phyloP scores from a whole-genome alignment of 371 early-diverging fungal genomes.

The Rhizomucor miehei region DNA sequence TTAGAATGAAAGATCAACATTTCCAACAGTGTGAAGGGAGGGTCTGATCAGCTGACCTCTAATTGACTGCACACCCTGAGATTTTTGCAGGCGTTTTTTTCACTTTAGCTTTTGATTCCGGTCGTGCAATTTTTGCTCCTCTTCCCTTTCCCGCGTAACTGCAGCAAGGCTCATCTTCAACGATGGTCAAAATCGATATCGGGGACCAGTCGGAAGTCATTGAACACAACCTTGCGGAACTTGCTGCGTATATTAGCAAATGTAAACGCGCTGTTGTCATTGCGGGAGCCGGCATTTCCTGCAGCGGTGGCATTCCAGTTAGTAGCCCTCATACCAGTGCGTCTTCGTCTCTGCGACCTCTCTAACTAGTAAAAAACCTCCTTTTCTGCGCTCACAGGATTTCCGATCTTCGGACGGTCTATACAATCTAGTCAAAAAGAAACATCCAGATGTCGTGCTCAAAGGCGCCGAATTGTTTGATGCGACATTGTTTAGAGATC shows the following conservation, averaged over 20 bases:
- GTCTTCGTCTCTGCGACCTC: no score
- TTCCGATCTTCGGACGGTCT: constrained; percentile 81
- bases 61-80: no score
- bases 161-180: neutral
- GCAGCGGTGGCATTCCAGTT: constrained; percentile 1
- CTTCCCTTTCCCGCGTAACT: neutral
- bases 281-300: neutral
- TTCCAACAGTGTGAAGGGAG: neutral
- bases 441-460: constrained; percentile 70
- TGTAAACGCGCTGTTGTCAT: neutral
- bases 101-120: no score
- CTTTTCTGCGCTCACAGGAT: constrained; percentile 49
- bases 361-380: neutral
- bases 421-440: constrained; percentile 79
- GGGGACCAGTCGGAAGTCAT: neutral
- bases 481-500: constrained; percentile 81
- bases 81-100: no score
- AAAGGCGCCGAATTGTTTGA: constrained; percentile 96
- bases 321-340: neutral
- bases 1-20: neutral
- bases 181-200: neutral
- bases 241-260: neutral
- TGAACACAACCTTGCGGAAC: neutral
- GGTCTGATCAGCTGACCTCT: no score
- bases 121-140: neutral